phyloP scores from a whole-genome alignment of 169 alveolate species.

The Plasmodium malariae region DNA sequence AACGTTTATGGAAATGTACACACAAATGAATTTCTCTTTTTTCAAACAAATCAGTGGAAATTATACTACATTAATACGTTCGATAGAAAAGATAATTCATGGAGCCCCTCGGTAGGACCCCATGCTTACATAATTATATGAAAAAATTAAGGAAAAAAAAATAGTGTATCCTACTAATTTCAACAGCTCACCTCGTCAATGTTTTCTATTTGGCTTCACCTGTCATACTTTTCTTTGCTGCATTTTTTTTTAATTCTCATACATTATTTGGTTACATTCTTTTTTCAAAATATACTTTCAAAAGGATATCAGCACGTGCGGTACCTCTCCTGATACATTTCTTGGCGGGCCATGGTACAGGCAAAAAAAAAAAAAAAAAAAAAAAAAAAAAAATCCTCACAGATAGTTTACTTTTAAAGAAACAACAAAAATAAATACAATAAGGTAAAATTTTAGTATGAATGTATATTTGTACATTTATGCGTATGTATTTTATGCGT shows the following conservation, averaged over 20 bases:
- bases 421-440: neutral
- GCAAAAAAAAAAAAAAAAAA: constrained; percentile 4
- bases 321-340: constrained; percentile 59
- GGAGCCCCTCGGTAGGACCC: constrained; percentile 60
- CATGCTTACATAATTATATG: neutral
- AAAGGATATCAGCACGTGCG: constrained; percentile 68
- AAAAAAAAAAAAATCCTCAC: too few species aligned
- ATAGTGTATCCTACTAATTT: neutral
- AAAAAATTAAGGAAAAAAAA: neutral
- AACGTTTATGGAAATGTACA: constrained; percentile 57
- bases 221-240: neutral
- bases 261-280: neutral
- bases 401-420: too few species aligned
- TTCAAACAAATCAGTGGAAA: constrained; percentile 43
- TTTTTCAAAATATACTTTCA: neutral
- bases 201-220: neutral
- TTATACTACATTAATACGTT: constrained; percentile 44
- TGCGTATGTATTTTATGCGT: neutral
- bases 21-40: constrained; percentile 40
- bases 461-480: neutral
- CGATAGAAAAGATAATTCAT: constrained; percentile 35
- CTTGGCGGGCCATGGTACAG: constrained; percentile 75
- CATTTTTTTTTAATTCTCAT: neutral
- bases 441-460: too few species aligned
- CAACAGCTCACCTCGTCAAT: neutral